phyloP scores from a whole-genome alignment of 805 yeast genomes.

The Metschnikowia lachancei region DNA sequence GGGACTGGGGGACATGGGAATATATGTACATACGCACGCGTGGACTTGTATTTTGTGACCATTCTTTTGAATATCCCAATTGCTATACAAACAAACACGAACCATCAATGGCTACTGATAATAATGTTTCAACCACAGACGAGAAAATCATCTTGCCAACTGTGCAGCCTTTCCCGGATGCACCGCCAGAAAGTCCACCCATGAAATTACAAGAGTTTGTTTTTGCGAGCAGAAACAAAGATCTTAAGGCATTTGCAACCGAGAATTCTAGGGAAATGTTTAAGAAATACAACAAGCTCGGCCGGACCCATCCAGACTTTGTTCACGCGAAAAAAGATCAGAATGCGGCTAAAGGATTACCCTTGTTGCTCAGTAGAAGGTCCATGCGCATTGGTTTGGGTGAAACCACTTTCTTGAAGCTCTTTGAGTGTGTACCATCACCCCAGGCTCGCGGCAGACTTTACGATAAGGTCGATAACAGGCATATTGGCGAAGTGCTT shows the following conservation, averaged over 20 bases:
- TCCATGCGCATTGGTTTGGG: conserved; percentile 9
- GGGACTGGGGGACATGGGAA: no score
- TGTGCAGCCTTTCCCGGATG: no score
- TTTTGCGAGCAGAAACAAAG: conserved; percentile 11
- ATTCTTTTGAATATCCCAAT: no score
- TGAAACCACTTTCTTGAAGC: conserved; percentile 10
- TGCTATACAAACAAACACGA: no score
- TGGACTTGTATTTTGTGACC: no score
- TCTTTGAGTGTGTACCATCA: conserved; percentile 12
- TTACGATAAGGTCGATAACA: conserved; percentile 12
- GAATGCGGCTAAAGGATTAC: conserved; percentile 14
- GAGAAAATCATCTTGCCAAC: no score
- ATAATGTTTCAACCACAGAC: no score
- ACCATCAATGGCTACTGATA: no score
- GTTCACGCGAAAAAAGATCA: conserved; percentile 13
- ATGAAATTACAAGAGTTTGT: conserved; percentile 11
- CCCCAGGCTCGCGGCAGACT: conserved; percentile 16
- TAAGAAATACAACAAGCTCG: conserved; percentile 9
- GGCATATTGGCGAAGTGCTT: conserved; percentile 12
- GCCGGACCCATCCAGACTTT: conserved; percentile 6
- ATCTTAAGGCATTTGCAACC: conserved; percentile 13
- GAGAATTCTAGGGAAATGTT: conserved; percentile 11
- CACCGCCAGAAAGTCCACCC: neutral
- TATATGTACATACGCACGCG: no score
- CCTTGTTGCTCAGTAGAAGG: conserved; percentile 13